Base-by-base conservation (phyloP, 768 basidiomycete genomes). In the Suillus brevipes region DNA sequence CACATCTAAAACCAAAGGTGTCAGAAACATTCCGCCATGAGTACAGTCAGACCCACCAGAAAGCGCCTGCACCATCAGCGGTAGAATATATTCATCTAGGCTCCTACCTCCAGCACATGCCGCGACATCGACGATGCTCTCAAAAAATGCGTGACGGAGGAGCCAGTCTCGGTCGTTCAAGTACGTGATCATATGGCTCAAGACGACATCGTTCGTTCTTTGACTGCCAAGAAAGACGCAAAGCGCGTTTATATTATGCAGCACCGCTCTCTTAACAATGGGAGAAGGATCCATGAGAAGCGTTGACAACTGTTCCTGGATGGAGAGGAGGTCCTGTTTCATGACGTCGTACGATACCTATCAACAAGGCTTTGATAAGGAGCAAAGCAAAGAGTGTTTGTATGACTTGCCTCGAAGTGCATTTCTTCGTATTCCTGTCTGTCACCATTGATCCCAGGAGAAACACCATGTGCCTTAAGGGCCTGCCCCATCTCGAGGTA, bases 401-500 rank as follows among this genome's bases (percentile, higher is more conserved):
- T 53, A 23, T 25, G 67, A 70, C 79, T 55, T 57, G 90, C 94
- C 84, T 96, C 95, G 66, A 92, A 90, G 66, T 91, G 87, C 0
- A 86, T 88, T 65, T 89, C 86, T 64, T 94, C 94, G 65, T 88
- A 88, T 65, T 91, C 91, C 60, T 89, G 86, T 2, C 81, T 82
- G 64, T 91, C 88, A 9, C 66, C 67, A 34, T 71, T 76, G 7
- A 65, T 55, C 14, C 74, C 75, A 2, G 85, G 79, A 16, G 83
- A 78, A 8, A 90, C 74, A 0, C 92, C 92, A 65, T 94, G 90
- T 0, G 90, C 92, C 74, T 91, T 94, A 66, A 96, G 78, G 0
- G 95, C 92, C 73, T 97, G 94, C 0, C 89, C 91, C 88, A 98
- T 95, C 75, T 99, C 96, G 38, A 99, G 80, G 77, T 95, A 97